Percentiles rank a stretch among this genome's conserved stretches.
These are phyloP conservation scores for Candida mattraensis DNA, from an alignment of 805 yeast species.

Conservation along the genomic window DNA sequence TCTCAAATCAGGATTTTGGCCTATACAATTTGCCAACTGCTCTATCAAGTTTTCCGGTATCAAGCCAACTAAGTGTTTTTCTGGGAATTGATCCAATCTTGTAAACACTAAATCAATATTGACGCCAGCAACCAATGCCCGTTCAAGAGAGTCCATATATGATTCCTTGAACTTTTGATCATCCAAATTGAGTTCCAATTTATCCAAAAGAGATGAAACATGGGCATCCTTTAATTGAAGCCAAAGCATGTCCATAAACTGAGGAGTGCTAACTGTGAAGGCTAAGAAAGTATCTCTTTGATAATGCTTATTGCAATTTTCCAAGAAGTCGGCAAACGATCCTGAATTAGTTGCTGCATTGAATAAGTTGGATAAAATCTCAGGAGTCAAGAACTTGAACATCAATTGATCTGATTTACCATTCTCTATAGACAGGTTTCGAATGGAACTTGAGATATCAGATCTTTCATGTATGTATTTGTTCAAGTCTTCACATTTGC, in stretches of 20 bases:
- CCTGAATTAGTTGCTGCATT: slow-evolving; percentile 22
- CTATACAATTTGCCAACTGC: slow-evolving; percentile 3
- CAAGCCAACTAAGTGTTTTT: slow-evolving; percentile 1
- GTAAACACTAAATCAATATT: slow-evolving; percentile 1
- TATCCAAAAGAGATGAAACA: slow-evolving; percentile 15
- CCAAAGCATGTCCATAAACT: slow-evolving; percentile 23
- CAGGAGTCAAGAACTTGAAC: slow-evolving; percentile 36
- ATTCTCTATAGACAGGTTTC: slow-evolving; percentile 10
- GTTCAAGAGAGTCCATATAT: slow-evolving; percentile 16
- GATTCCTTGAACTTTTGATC: slow-evolving; percentile 12
- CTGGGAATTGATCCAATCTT: slow-evolving; percentile 7
- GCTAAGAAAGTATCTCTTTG: slow-evolving; percentile 19
- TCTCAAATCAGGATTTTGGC: slow-evolving; percentile 12
- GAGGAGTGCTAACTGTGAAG: slow-evolving; percentile 14
- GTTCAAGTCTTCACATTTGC: slow-evolving; percentile 23
- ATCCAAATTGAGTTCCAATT: slow-evolving; percentile 21
- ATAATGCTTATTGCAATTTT: slow-evolving; percentile 24
- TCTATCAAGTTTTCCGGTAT: slow-evolving; percentile 9
- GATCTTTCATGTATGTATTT: slow-evolving; percentile 21
- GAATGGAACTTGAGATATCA: slow-evolving; percentile 3
- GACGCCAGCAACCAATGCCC: slow-evolving; percentile 3
- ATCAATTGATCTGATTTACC: slow-evolving; percentile 14
- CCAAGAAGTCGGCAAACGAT: slow-evolving; percentile 20
- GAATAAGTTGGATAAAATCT: slow-evolving; percentile 37
- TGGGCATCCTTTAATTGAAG: not conserved